Evolutionary conservation across 805 yeast species (phyloP), one percentile per base, ranked within the genome.

Genomic region (Cyberlindnera bimundalis): DNA sequence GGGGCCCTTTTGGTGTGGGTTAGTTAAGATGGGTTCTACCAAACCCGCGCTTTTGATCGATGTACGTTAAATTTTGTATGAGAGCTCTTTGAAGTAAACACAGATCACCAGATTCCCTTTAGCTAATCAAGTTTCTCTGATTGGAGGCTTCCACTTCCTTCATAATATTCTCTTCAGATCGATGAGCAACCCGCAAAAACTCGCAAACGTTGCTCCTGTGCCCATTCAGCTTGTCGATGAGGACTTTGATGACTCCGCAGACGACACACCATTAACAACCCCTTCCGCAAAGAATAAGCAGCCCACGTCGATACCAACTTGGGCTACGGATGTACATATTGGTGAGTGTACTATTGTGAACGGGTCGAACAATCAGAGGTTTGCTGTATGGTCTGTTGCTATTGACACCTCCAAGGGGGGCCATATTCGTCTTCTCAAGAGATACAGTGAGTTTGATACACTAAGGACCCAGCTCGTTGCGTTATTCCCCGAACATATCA

Each of bases 361-460:
- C 3, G 75, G 73, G 4, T 39, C 53, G 14, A 60, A 59, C 35
- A 59, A 60, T 4, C 62, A 65, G 13, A 56, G 62, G n/a, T 73
- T 71, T 47, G 74, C 72, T 6, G 66, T 62, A 2, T 73, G 72
- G 70, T 48, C 60, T 8, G 51, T 73, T 5, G 40, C 49, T 5
- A 60, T 73, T 17, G 64, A 61, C 14, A 69, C 73, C 2, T 29
- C 51, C 6, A 47, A 47, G 5, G 64, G 61, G 1, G 54, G 65
- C 1, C 45, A 49, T 4, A 67, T 82, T 13, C 55, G 62, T 27
- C 53, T 80, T 4, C 68, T 77, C 52, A 78, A 76, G 55, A 58
- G 95, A 33, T 85, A 81, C 55, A 73, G 77, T 33, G 91, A 85
- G 39, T 72, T 86, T 40, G 81, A 65, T 28, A 37, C 47, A 26